Percentiles rank a stretch among this genome's conserved stretches.
Evolutionary conservation across 176 grass and related monocot genomes (phyloP).

Genomic region (Zizania latifolia): DNA sequence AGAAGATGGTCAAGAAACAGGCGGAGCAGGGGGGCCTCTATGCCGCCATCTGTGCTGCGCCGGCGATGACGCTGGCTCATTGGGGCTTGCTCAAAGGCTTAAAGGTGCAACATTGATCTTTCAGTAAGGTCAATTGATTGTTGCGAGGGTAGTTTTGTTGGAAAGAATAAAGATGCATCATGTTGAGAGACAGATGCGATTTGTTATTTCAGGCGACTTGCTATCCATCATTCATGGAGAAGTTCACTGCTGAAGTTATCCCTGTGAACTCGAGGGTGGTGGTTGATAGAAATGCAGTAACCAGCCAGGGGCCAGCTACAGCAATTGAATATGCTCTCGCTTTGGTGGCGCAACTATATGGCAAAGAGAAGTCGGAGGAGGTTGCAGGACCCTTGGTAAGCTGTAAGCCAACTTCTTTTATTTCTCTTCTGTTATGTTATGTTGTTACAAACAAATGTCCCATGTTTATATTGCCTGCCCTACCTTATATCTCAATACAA

Average conservation of each 20-base stretch:
- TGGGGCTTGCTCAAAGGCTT: conserved; percentile 89
- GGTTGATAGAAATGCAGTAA: conserved; percentile 51
- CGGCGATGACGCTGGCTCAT: conserved; percentile 53
- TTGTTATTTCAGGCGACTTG: conserved; percentile 57
- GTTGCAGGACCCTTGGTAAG: conserved; percentile 65
- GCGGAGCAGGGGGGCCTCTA: conserved; percentile 59
- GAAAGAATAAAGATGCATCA: not conserved
- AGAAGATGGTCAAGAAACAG: conserved; percentile 84
- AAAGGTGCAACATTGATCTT: conserved; percentile 41
- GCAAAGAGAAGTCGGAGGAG: conserved; percentile 58
- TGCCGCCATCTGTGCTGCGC: conserved; percentile 66
- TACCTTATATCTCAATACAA: no score
- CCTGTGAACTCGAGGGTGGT: conserved; percentile 52
- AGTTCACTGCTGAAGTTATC: conserved; percentile 60
- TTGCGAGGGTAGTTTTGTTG: not conserved
- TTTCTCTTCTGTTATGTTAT: not conserved
- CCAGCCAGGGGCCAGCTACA: conserved; percentile 62
- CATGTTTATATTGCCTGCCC: not conserved
- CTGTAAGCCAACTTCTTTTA: not conserved
- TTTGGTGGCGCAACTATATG: conserved; percentile 57
- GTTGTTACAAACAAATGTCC: not conserved
- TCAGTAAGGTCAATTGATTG: not conserved
- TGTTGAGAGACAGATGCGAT: not conserved
- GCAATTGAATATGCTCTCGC: conserved; percentile 56
- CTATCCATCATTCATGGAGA: conserved; percentile 56